Conservation (phyloP, 176 grass and related monocot species). For the Rhynchospora tenuis region DNA sequence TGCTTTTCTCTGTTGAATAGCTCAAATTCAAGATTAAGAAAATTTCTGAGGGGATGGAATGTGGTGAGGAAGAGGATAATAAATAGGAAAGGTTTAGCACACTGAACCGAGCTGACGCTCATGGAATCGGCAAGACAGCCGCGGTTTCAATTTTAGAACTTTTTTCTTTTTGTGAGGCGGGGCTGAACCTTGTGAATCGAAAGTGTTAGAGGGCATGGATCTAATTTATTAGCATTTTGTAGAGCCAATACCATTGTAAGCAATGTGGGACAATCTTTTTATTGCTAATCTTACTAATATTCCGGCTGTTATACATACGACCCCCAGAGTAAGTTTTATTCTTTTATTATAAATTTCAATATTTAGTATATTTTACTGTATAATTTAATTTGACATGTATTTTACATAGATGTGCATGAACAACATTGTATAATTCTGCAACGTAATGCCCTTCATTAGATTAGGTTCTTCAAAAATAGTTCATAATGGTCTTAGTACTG, state of each 20-base stretch:
- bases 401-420: not conserved
- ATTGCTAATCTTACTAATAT: not conserved
- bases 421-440: not conserved
- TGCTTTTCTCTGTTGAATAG: not conserved
- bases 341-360: not conserved
- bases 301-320: not conserved
- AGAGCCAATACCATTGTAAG: not conserved
- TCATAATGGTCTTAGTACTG: too few species aligned
- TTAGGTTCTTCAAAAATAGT: too few species aligned
- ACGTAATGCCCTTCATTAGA: too few species aligned
- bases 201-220: not conserved
- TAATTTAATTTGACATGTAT: not conserved
- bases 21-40: not conserved
- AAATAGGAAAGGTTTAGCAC: not conserved
- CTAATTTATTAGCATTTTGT: not conserved
- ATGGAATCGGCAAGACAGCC: not conserved
- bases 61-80: too few species aligned
- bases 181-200: not conserved
- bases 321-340: not conserved
- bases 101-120: not conserved
- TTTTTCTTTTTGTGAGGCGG: not conserved
- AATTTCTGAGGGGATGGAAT: not conserved
- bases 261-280: not conserved
- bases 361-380: not conserved
- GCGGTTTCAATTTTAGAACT: not conserved